phyloP scores from a whole-genome alignment of 345 rosid species.

The Bretschneidera sinensis region DNA sequence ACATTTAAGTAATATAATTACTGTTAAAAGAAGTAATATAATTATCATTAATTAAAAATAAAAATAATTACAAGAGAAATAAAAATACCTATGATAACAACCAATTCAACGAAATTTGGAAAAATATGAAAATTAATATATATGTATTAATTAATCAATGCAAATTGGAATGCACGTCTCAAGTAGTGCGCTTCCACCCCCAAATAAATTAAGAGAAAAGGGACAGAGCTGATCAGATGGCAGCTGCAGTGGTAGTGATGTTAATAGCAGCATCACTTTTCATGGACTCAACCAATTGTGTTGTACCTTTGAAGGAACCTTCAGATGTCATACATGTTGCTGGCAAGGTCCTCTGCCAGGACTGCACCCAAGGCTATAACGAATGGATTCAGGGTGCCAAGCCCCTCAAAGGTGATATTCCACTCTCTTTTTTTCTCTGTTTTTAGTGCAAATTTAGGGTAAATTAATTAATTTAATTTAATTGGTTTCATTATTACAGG shows the following conservation, averaged over 20 bases:
- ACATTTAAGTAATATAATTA: too few relatives aligned
- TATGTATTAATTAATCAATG: too few relatives aligned
- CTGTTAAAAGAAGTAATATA: too few relatives aligned
- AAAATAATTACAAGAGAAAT: too few relatives aligned
- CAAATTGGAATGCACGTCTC: too few relatives aligned
- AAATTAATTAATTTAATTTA: background rate
- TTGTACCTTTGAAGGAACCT: slow-evolving; percentile 4
- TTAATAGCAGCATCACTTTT: slow-evolving; percentile 14
- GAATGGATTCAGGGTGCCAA: slow-evolving; percentile 54
- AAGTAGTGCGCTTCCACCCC: too few relatives aligned
- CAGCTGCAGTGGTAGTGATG: background rate
- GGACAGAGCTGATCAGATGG: slow-evolving; percentile 16
- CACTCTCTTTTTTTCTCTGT: background rate
- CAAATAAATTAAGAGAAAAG: background rate
- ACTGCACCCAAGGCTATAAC: slow-evolving; percentile 56
- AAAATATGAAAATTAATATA: too few relatives aligned
- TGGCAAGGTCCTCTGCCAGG: slow-evolving; percentile 76
- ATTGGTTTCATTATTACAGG: slow-evolving; percentile 32
- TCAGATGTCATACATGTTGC: slow-evolving; percentile 47
- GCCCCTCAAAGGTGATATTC: slow-evolving; percentile 57
- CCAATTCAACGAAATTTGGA: too few relatives aligned
- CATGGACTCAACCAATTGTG: slow-evolving; percentile 8
- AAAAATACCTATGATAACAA: too few relatives aligned
- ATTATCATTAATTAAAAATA: too few relatives aligned
- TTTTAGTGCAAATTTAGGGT: background rate